Evolutionary conservation across 2,329 filamentous ascomycete genomes (phyloP).

Genomic region (Chaetomium sp.): DNA sequence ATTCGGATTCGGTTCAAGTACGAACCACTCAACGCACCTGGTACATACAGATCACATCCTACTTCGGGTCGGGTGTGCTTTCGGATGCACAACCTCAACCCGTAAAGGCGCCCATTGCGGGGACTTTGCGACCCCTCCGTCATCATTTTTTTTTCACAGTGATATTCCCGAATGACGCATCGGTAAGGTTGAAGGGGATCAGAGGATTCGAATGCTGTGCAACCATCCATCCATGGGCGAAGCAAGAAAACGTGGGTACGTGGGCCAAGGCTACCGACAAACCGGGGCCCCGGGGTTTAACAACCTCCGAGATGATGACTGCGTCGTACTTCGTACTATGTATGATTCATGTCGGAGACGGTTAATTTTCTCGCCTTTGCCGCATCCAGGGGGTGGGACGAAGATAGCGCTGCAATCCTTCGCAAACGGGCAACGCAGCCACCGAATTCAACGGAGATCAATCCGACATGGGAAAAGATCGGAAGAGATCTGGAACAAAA

Average conservation of each 20-base stretch:
- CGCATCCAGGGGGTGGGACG: background rate
- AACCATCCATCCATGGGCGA: background rate
- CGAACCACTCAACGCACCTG: background rate
- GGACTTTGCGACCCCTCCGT: background rate
- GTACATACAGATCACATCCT: background rate
- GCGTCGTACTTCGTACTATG: too few relatives aligned
- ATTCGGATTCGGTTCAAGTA: background rate
- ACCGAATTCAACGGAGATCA: background rate
- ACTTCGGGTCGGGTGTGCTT: background rate
- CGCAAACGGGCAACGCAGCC: background rate
- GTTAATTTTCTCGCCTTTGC: background rate
- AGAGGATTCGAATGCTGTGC: constrained; percentile 2
- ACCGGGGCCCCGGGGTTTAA: constrained; percentile 15
- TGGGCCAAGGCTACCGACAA: background rate
- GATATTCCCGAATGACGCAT: constrained; percentile 11
- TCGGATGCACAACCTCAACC: background rate
- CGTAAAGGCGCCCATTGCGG: background rate
- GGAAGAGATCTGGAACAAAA: background rate
- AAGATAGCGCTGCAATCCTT: background rate
- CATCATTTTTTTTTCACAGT: background rate
- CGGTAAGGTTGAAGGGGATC: background rate
- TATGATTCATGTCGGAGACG: background rate
- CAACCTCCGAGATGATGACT: constrained; percentile 6
- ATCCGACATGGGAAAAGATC: background rate
- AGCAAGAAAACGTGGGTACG: constrained; percentile 2